Evolutionary conservation across 495 filamentous ascomycete species (phyloP), one percentile per base, ranked within the genome.

Genomic region (Hypoxylon lenormandii): DNA sequence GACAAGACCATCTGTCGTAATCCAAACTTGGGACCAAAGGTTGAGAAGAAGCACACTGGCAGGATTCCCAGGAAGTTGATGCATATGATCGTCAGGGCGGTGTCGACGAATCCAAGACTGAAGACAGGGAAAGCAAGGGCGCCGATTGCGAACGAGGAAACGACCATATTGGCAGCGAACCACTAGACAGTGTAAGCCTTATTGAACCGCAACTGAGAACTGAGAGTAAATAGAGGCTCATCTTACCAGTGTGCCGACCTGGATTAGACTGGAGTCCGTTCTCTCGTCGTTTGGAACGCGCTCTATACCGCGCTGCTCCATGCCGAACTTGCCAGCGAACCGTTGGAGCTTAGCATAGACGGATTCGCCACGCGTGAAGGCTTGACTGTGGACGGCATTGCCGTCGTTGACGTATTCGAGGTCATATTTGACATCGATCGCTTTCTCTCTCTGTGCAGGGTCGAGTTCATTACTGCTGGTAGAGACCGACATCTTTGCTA

Each of bases 1-100:
- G 90, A 91, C n/a, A 94, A 83, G 4, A 94, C 88, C 89, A 96
- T 93, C 78, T 96, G 92, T 43, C 92, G 87, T 55, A 96, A 79
- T 7, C 92, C 92, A 74, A 94, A 94, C 5, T 77, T 75, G 12
- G 92, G 88, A 5, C 92, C 92, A 64, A 94, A 92, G 19, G 89
- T 90, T 3, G 88, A 89, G 81, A 93, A 94, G 81, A 91, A 91
- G 82, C 86, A 89, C 12, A 92, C 90, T 13, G 91, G 90, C 54
- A 90, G 72, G 30, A 91, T 83, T 45, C 89, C 91, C 19, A 94
- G 82, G 8, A 92, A 64, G 74, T 94, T 96, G 83, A 94, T 86
- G 79, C 94, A 92, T 43, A 94, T 71, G 60, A 91, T 88, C 15
- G 88, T 87, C 50, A 96, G 80, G 37, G 92, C 87, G n/a, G 87